These are phyloP conservation scores for Tolypocladium album DNA, from an alignment of 2,329 filamentous ascomycete genomes.

Conservation along the genomic window DNA sequence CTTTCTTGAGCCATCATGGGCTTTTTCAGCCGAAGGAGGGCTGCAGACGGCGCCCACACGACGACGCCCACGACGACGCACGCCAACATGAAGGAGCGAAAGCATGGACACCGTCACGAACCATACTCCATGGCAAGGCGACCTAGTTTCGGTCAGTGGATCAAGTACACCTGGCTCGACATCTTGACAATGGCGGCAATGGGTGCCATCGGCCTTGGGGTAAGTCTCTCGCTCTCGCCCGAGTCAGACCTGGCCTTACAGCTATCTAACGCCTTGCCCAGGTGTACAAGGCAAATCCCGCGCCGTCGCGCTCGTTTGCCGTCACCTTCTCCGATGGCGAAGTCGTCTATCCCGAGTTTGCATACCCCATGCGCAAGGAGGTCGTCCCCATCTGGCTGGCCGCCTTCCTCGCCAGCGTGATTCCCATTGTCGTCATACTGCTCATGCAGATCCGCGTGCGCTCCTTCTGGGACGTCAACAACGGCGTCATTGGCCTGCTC, in stretches of 20 bases:
- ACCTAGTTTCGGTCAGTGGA: slow-evolving; percentile 58
- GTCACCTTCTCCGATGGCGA: slow-evolving; percentile 56
- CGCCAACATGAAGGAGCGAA: neutral
- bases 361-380: slow-evolving; percentile 59
- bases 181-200: slow-evolving; percentile 56
- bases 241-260: neutral
- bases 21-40: neutral
- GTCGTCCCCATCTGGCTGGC: slow-evolving; percentile 63
- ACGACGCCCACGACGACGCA: neutral
- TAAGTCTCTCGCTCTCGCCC: slow-evolving; percentile 23
- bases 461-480: slow-evolving; percentile 62
- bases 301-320: slow-evolving; percentile 47
- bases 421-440: slow-evolving; percentile 56
- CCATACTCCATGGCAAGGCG: slow-evolving; percentile 34
- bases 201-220: slow-evolving; percentile 56
- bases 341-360: slow-evolving; percentile 59
- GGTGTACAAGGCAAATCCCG: slow-evolving; percentile 55
- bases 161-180: slow-evolving; percentile 57
- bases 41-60: neutral
- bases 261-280: slow-evolving; percentile 11
- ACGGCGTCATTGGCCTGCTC: slow-evolving; percentile 56
- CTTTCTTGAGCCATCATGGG: neutral
- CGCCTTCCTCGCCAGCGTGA: slow-evolving; percentile 51
- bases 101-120: neutral
- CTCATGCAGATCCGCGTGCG: slow-evolving; percentile 57